Evolutionary conservation across 2,329 filamentous ascomycete species (phyloP).

Genomic region (Cladosporium austrohemisphaericum): DNA sequence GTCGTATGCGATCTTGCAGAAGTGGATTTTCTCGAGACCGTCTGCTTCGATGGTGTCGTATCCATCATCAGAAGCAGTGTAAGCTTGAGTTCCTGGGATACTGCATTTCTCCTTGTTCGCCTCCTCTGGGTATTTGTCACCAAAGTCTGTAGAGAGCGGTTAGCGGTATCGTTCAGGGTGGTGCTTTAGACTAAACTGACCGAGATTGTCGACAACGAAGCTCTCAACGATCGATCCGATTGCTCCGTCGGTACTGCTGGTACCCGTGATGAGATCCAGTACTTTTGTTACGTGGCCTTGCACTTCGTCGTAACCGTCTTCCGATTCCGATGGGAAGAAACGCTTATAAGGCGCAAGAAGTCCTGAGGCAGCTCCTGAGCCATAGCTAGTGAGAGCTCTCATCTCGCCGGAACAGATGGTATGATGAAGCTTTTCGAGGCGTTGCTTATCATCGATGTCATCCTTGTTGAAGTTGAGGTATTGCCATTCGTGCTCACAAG

Average conservation of each 20-base stretch:
- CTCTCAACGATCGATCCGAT: constrained; percentile 18
- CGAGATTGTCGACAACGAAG: constrained; percentile 21
- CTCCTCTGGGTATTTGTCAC: neutral
- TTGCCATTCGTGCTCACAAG: constrained; percentile 22
- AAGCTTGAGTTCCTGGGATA: constrained; percentile 17
- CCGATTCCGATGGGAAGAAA: constrained; percentile 19
- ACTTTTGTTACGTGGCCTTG: constrained; percentile 17
- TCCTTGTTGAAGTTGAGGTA: constrained; percentile 23
- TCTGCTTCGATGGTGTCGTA: constrained; percentile 16
- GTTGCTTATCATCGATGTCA: constrained; percentile 15
- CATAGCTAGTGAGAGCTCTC: constrained; percentile 15
- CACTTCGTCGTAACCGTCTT: constrained; percentile 14
- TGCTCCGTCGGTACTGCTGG: constrained; percentile 15
- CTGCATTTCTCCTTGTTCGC: neutral
- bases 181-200: too few species aligned
- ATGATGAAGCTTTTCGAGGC: constrained; percentile 19
- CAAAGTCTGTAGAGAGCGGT: constrained; percentile 18
- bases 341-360: constrained; percentile 18
- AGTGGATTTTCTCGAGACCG: constrained; percentile 21
- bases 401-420: constrained; percentile 20
- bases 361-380: constrained; percentile 11
- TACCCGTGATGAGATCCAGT: constrained; percentile 16
- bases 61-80: constrained; percentile 9
- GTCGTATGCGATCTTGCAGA: constrained; percentile 18
- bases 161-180: too few species aligned